Evolutionary conservation across 352 stramenopile species (phyloP), one percentile per base, ranked within the genome.

Genomic region (Phytophthora gonapodyides): DNA sequence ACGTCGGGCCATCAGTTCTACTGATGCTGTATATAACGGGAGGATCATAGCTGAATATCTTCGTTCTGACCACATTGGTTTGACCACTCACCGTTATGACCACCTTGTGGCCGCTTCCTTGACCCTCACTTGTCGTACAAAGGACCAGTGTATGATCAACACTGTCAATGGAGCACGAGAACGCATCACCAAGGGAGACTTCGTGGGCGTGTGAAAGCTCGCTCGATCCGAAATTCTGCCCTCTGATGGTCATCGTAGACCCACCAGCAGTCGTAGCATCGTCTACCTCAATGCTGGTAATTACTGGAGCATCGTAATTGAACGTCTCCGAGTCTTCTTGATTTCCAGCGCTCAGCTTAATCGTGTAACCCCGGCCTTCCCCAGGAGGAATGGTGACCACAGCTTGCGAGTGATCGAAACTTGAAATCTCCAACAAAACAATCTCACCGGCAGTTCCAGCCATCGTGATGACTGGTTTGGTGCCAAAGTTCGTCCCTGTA

Each of bases 151-250:
- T 45, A 57, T 88, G 79, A 0, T 64, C 52, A 7, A 88, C 35
- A 8, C 35, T 67, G 1, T 58, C 19, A 44, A 86, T 80, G 16
- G 49, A 44, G 16, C 81, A 88, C 5, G 60, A 69, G 38, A 80
- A 68, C 1, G 10, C 11, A 42, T 57, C 56, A 6, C 71, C 70
- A 33, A 82, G 35, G 7, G 51, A 43, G 21, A 87, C 75, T 11
- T 24, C 16, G 38, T 89, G 76, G 0, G 35, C 27, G 1, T 56
- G 57, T 12, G 79, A 86, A 33, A 87, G 65, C 24, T n/a, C n/a
- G 4, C 19, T 68, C 2, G 62, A 61, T 15, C 78, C 82, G 46
- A 91, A 89, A 60, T 88, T 91, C 1, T 37, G 12, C 1, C 82
- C 82, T 0, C 11, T 54, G 7, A 91, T 69, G 13, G 51, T 75